phyloP scores from a whole-genome alignment of 2,329 filamentous ascomycete genomes.

The Akanthomyces uredinophilus region DNA sequence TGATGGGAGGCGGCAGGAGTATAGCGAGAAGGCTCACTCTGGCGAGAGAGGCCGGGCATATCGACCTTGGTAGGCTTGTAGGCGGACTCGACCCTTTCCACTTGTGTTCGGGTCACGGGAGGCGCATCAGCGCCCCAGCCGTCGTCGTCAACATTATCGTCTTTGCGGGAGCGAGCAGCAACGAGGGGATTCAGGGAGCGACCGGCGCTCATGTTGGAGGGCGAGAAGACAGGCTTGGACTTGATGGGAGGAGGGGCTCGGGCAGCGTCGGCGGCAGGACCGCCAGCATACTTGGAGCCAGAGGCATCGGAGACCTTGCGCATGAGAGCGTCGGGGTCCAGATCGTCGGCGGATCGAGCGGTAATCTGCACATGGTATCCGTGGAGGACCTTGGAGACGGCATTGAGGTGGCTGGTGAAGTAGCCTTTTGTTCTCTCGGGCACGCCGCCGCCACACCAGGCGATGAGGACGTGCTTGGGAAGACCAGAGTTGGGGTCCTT shows the following conservation, averaged over 20 bases:
- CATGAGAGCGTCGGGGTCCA: slow-evolving; percentile 81
- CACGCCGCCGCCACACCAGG: slow-evolving; percentile 95
- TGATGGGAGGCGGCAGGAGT: slow-evolving; percentile 39
- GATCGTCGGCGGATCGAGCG: slow-evolving; percentile 82
- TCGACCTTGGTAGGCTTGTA: slow-evolving; percentile 97
- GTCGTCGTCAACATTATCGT: slow-evolving; percentile 67
- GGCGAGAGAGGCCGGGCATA: slow-evolving; percentile 75
- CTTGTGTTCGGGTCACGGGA: slow-evolving; percentile 75
- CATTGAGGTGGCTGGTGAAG: slow-evolving; percentile 88
- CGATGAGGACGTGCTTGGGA: slow-evolving; percentile 88
- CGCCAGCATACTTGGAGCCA: slow-evolving; percentile 84
- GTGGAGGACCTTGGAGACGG: slow-evolving; percentile 87
- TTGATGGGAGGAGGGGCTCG: slow-evolving; percentile 64
- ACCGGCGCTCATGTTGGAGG: slow-evolving; percentile 51
- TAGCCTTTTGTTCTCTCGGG: slow-evolving; percentile 98
- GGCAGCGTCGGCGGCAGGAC: slow-evolving; percentile 48
- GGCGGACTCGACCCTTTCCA: slow-evolving; percentile 87
- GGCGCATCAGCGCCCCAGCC: slow-evolving; percentile 95
- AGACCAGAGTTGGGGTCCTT: slow-evolving; percentile 88
- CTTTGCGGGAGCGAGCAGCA: slow-evolving; percentile 57
- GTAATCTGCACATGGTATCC: slow-evolving; percentile 98
- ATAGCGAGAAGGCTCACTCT: slow-evolving; percentile 63
- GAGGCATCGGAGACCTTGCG: slow-evolving; percentile 94
- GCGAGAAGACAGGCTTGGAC: slow-evolving; percentile 89
- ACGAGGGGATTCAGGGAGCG: slow-evolving; percentile 61